These are phyloP conservation scores for Prinsepia uniflora DNA, from an alignment of 306 rosid genomes.

Conservation along the genomic window DNA sequence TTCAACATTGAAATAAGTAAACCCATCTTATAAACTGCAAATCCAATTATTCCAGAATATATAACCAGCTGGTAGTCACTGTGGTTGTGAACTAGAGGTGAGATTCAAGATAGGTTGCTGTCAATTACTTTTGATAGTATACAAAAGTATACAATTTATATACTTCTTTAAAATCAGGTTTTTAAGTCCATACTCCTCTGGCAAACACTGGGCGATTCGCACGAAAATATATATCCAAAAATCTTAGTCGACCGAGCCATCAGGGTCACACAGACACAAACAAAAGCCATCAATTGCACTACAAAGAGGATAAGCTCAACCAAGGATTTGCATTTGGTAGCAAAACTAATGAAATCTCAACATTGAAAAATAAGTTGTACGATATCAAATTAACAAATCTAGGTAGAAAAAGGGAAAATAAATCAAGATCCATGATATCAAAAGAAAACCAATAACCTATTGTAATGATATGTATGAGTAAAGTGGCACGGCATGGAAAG, in stretches of 20 bases:
- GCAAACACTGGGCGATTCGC: not conserved
- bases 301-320: not conserved
- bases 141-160: not conserved
- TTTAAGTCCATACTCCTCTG: not conserved
- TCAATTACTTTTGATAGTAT: not conserved
- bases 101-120: not conserved
- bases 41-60: not conserved
- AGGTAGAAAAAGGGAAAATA: not conserved
- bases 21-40: not conserved
- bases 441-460: not conserved
- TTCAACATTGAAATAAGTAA: not conserved
- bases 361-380: too few relatives aligned
- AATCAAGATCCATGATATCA: conserved; percentile 6
- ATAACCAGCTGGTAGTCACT: not conserved
- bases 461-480: not conserved
- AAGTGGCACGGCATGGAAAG: not conserved
- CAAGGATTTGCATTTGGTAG: not conserved
- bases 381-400: too few relatives aligned
- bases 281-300: not conserved
- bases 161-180: not conserved
- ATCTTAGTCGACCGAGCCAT: not conserved
- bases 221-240: not conserved
- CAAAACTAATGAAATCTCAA: too few relatives aligned
- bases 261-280: not conserved
- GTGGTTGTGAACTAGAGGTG: not conserved